Base-by-base conservation (phyloP, 1,139 yeast genomes). In the Suhomyces terraborum region DNA sequence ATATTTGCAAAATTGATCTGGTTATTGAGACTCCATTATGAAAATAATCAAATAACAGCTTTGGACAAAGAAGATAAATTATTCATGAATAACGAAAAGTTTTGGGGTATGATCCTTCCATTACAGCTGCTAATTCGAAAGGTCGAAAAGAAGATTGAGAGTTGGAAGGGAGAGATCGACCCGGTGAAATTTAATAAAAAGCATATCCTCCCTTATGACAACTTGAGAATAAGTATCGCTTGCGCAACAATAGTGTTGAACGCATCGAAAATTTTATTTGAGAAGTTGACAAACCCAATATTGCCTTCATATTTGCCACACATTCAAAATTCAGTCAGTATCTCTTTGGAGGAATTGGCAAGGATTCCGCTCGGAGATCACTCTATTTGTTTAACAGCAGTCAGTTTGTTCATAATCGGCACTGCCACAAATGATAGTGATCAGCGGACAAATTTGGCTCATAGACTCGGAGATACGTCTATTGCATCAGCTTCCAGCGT, bases 1-100 rank as follows among this genome's bases (percentile, higher is more conserved):
- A 53, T 67, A 8, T 53, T 62, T 8, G 66, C 73, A 16, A 73
- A 74, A 45, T 55, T 69, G 3, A 56, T 69, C 0, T 73, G 72
- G 64, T 43, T 73, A 24, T 44, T 67, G 14, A 51, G 73, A 28
- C 51, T 58, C 9, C 62, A 52, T 40, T 52, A 45, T 22, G 49
- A 51, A 13, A 32, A 27, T 17, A 41, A 18, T 9, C 25, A 28
- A 10, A 24, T 19, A 10, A 9, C 13, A 9, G 6, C 17, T 3
- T 22, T 13, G 8, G 26, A 27, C 10, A 22, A 18, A 10, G 30
- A 30, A 14, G 21, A 26, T 19, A 19, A 13, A 4, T 26, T 34
- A 20, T 45, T 43, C 27, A 46, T 50, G 34, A 40, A 44, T 34
- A 38, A 47, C 30, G 36, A 40, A 35, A 35, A 25, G 42, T 31